Base-by-base conservation (phyloP, 345 rosid genomes). In the Eucalyptus erythrocorys region DNA sequence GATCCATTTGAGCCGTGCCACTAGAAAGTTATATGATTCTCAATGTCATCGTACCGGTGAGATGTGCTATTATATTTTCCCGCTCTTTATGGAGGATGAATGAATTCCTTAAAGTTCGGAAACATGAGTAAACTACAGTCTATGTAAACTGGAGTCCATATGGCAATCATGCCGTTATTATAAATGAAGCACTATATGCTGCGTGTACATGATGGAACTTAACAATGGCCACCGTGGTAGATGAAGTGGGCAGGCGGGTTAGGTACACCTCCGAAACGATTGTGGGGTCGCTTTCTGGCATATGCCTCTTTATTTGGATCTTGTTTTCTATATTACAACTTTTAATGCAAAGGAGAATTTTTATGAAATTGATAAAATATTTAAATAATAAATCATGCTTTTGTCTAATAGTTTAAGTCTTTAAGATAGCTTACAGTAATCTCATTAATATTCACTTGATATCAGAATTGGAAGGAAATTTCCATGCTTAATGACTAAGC, bases 1-100 rank as follows among this genome's bases (percentile, higher is more conserved):
- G 86, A 94, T 76, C 92, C 93, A 3, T 80, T 87, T 42, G 82
- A 86, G 26, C 40, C 68, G 13, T 3, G 59, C 8, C 34, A 30
- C 34, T n/a, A 21, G 66, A 6, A 50, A 55, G 68, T 27, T 6
- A 13, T 7, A 19, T 37, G 47, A 10, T 45, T 61, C 5, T 30
- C 32, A 3, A 61, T 13, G 34, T 30, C 34, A 30, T 61, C 17
- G 34, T 30, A 30, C 34, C 14, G 16, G 37, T 61, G 13, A 61
- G 71, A 30, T 61, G 34, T 61, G 71, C 4, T 3, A 30, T 6
- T 61, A 30, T 13, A 57, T 30, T 27, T 27, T 61, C 2, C 34
- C 34, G 34, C 17, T 61, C 53, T 61, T 61, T 13, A 2, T 0
- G 71, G 8, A 61, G 17, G 8, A 61, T 61, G 19, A 13, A 61